phyloP scores from a whole-genome alignment of 441 rosid genomes.

The Gossypium laxum region DNA sequence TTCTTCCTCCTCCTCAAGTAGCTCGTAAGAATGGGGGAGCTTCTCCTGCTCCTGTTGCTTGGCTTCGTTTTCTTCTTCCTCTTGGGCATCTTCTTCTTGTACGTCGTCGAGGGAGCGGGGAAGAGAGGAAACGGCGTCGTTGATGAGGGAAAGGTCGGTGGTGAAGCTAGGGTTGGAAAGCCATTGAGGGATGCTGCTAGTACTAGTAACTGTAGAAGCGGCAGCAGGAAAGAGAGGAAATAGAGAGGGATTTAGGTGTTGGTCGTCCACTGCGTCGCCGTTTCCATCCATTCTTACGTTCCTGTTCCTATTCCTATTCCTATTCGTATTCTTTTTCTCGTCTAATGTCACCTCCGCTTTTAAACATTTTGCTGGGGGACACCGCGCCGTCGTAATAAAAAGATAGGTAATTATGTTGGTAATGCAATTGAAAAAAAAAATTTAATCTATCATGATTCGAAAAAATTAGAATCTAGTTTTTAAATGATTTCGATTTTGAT shows the following conservation, averaged over 20 bases:
- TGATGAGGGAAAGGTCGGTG: slow-evolving; percentile 46
- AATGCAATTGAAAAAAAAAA: too few relatives aligned
- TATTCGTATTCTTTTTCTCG: not conserved
- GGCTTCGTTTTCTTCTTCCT: slow-evolving; percentile 20
- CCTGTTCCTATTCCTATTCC: too few relatives aligned
- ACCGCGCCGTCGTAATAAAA: too few relatives aligned
- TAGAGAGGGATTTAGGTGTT: slow-evolving; percentile 20
- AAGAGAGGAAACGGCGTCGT: slow-evolving; percentile 39
- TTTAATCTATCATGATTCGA: too few relatives aligned
- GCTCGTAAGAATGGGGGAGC: slow-evolving; percentile 15
- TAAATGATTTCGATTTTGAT: too few relatives aligned
- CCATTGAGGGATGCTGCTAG: slow-evolving; percentile 39
- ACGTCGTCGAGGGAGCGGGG: slow-evolving; percentile 7
- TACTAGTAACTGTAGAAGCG: slow-evolving; percentile 12
- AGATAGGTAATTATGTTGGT: too few relatives aligned
- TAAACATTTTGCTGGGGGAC: not conserved
- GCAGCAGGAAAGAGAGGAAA: slow-evolving; percentile 40
- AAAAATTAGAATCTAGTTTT: too few relatives aligned
- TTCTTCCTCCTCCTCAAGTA: slow-evolving; percentile 22
- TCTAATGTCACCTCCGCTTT: not conserved
- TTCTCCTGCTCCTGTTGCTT: slow-evolving; percentile 10
- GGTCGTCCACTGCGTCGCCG: slow-evolving; percentile 18
- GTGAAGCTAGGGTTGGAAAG: slow-evolving; percentile 78
- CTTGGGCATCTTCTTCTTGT: slow-evolving; percentile 21
- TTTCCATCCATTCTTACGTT: not conserved